Percentiles rank a stretch among this genome's conserved stretches.
Conservation (phyloP, 225 moss, liverwort and hornwort species). For the Lunularia cruciata region DNA sequence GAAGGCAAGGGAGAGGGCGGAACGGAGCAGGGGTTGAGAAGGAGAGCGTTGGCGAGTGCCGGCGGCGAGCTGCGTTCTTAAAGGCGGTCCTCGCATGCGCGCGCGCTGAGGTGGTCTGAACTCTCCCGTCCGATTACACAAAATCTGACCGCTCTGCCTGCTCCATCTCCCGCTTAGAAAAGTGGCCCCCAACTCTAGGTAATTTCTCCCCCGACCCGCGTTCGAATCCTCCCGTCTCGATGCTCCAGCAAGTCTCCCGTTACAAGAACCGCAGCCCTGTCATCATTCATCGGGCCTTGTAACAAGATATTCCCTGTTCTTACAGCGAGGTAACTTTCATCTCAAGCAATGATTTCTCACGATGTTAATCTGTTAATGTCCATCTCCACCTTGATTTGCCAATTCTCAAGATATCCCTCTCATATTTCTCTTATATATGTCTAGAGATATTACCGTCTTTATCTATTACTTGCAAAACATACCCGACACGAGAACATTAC, state of each 20-base stretch:
- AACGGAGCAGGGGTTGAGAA: slow-evolving; percentile 10
- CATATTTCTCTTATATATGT: no score
- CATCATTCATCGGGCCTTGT: slow-evolving; percentile 9
- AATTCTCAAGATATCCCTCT: no score
- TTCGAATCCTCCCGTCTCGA: neutral
- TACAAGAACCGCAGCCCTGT: slow-evolving; percentile 25
- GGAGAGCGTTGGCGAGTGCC: slow-evolving; percentile 30
- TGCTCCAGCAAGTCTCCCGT: slow-evolving; percentile 2
- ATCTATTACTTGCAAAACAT: no score
- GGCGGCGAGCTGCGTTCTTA: slow-evolving; percentile 40
- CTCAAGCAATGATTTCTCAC: slow-evolving; percentile 12
- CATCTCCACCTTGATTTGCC: no score
- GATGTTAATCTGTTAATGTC: no score
- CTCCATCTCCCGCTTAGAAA: slow-evolving; percentile 29
- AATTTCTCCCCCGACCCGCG: slow-evolving; percentile 25
- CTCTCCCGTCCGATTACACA: neutral
- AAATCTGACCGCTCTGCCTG: slow-evolving; percentile 25
- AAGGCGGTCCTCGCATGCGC: slow-evolving; percentile 41
- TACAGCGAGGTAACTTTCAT: slow-evolving; percentile 14
- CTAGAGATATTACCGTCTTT: no score
- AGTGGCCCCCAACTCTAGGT: slow-evolving; percentile 27
- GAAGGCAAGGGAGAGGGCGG: slow-evolving; percentile 6
- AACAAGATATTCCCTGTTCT: slow-evolving; percentile 15
- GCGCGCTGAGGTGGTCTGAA: slow-evolving; percentile 30
- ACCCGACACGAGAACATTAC: no score